These are phyloP conservation scores for Vigna radiata DNA, from an alignment of 306 rosid genomes.

Conservation along the genomic window DNA sequence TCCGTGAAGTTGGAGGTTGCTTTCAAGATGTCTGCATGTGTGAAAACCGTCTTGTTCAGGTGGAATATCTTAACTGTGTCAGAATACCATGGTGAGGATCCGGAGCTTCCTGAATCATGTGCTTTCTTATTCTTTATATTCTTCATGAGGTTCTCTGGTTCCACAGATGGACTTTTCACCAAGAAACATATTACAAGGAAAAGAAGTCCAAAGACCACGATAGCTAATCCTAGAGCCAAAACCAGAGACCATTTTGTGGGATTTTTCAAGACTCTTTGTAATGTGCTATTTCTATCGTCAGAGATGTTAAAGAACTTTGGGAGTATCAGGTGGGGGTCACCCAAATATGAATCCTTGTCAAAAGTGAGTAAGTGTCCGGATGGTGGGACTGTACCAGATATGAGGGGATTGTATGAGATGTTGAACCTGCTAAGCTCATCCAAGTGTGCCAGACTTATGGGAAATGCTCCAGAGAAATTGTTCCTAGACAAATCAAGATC, in stretches of 20 bases:
- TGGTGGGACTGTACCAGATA: constrained; percentile 66
- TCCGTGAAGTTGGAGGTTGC: constrained; percentile 82
- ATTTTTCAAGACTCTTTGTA: constrained; percentile 6
- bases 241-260: constrained; percentile 45
- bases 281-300: constrained; percentile 5
- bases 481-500: constrained; percentile 84
- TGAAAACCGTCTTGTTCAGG: constrained; percentile 76
- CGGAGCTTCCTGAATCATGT: constrained; percentile 46
- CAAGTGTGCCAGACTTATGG: constrained; percentile 67
- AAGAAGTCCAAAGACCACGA: constrained; percentile 59
- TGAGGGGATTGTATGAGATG: constrained; percentile 76
- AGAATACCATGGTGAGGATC: constrained; percentile 66
- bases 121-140: constrained; percentile 47
- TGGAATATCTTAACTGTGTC: constrained; percentile 70
- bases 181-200: constrained; percentile 52
- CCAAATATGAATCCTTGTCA: constrained; percentile 69
- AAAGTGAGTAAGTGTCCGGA: constrained; percentile 74
- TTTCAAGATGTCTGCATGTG: constrained; percentile 74
- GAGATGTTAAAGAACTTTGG: constrained; percentile 53
- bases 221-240: constrained; percentile 49
- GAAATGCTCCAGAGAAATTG: constrained; percentile 83
- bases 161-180: constrained; percentile 47
- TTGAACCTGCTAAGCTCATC: constrained; percentile 78
- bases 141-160: constrained; percentile 48
- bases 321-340: constrained; percentile 63